phyloP scores from a whole-genome alignment of 2,329 filamentous ascomycete genomes.

The Alternaria angustiovoidea region DNA sequence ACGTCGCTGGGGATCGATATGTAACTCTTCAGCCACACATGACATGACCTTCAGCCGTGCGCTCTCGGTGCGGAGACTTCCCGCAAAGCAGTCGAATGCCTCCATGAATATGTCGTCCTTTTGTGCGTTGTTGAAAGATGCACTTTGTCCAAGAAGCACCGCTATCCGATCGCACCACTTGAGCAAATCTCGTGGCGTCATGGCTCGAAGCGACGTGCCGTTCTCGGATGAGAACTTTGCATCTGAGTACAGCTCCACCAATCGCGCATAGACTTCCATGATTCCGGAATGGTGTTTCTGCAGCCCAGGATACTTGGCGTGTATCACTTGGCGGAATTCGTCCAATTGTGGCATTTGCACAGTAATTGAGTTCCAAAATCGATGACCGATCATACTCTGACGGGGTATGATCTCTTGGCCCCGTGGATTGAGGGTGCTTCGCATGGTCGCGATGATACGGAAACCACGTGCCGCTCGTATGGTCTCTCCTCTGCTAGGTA shows the following conservation, averaged over 20 bases:
- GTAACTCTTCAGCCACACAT: slow-evolving; percentile 84
- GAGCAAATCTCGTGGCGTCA: slow-evolving; percentile 79
- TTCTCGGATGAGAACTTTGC: slow-evolving; percentile 60
- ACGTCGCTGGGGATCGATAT: slow-evolving; percentile 81
- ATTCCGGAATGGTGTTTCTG: slow-evolving; percentile 64
- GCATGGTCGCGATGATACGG: slow-evolving; percentile 88
- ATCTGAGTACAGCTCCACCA: slow-evolving; percentile 52
- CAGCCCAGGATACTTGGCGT: slow-evolving; percentile 74
- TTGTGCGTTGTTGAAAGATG: slow-evolving; percentile 72
- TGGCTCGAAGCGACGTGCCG: slow-evolving; percentile 66
- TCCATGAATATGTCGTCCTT: slow-evolving; percentile 92
- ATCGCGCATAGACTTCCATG: slow-evolving; percentile 63
- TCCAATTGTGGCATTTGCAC: slow-evolving; percentile 70
- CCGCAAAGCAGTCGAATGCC: slow-evolving; percentile 89
- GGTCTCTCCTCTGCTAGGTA: slow-evolving; percentile 86
- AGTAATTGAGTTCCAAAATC: slow-evolving; percentile 84
- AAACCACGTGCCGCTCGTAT: slow-evolving; percentile 86
- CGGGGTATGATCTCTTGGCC: slow-evolving; percentile 76
- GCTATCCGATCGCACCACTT: slow-evolving; percentile 88
- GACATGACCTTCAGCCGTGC: slow-evolving; percentile 68
- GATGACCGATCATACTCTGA: slow-evolving; percentile 76
- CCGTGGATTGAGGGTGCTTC: slow-evolving; percentile 70
- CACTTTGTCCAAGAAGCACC: slow-evolving; percentile 67
- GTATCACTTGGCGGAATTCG: slow-evolving; percentile 79
- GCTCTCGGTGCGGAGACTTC: slow-evolving; percentile 73